Evolutionary conservation across 2,329 filamentous ascomycete species (phyloP), one percentile per base, ranked within the genome.

Genomic region (Orbilia javanica): DNA sequence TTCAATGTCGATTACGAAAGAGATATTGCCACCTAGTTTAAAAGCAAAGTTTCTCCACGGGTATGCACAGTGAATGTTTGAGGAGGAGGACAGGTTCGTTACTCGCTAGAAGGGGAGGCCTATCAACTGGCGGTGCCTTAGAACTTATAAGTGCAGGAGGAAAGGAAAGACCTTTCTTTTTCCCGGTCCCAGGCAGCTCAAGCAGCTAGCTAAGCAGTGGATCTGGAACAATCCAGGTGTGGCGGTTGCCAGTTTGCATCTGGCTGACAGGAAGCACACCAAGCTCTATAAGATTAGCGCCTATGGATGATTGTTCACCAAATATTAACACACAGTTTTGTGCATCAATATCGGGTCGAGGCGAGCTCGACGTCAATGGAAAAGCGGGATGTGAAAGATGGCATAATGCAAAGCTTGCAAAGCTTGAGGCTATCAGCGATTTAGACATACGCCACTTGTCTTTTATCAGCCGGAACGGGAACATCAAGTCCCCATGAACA

Each of bases 141-240:
- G 65, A 27, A 71, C 73, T 77, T 77, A 77, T 77, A 77, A 67
- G 50, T 48, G 31, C 60, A 62, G 48, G 36, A 53, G 42, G 50
- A 57, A 46, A 31, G 48, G 42, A 31, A 52, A 20, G 25, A 34
- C 36, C 39, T 71, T 77, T 57, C 66, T 77, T 77, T 77, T 72
- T 76, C 72, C 64, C 55, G 64, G 64, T 60, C 55, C 55, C 34
- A 60, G 42, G 55, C 55, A 60, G 55, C 55, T 44, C 34, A 34
- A 64, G 65, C 55, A 62, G 50, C 57, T 60, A 46, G 39, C 31
- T 44, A 44, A 65, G 73, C 48, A 66, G 48, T 25, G 52, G 67
- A 65, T 77, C 73, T 77, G 73, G 71, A 71, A 53, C 73, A 60
- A 48, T 67, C 64, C 72, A 64, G 60, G 62, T 70, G 57, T 69